These are phyloP conservation scores for Pichia deserticola DNA, from an alignment of 805 yeast genomes.

Conservation along the genomic window DNA sequence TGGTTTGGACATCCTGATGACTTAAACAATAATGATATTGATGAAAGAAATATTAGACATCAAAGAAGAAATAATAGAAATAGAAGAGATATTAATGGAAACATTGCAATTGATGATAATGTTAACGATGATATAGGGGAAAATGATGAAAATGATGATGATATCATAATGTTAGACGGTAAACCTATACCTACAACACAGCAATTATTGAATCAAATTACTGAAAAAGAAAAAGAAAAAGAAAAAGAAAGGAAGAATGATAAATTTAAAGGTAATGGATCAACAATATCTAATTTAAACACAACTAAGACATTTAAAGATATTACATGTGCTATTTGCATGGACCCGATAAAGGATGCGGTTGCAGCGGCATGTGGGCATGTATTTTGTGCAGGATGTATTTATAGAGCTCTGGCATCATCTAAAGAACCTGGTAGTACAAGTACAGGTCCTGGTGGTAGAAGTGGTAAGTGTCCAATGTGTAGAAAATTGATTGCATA, in stretches of 20 bases:
- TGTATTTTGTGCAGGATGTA: conserved; percentile 46
- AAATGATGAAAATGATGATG: conserved; percentile 21
- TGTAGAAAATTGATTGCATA: conserved; percentile 27
- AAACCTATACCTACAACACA: conserved; percentile 9
- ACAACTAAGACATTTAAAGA: conserved; percentile 27
- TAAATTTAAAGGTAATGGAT: neutral
- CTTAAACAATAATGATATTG: neutral
- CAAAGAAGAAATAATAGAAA: too few species aligned
- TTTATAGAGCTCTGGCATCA: conserved; percentile 41
- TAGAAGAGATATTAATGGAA: too few species aligned
- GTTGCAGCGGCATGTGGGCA: conserved; percentile 53
- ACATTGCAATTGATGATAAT: neutral
- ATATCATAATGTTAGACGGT: conserved; percentile 21
- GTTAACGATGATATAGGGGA: neutral
- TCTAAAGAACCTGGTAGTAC: conserved; percentile 28
- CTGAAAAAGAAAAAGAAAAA: conserved; percentile 15
- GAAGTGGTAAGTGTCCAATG: conserved; percentile 27
- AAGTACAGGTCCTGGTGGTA: neutral
- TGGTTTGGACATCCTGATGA: neutral
- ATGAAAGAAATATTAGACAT: too few species aligned
- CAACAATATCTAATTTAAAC: neutral
- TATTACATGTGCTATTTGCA: conserved; percentile 47
- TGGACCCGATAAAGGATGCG: conserved; percentile 43
- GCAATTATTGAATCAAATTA: conserved; percentile 31
- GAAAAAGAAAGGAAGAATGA: neutral